Percentiles rank a stretch among this genome's conserved stretches.
Evolutionary conservation across 129 eudicot genomes (phyloP).

Genomic region (Kitagawia praeruptora): DNA sequence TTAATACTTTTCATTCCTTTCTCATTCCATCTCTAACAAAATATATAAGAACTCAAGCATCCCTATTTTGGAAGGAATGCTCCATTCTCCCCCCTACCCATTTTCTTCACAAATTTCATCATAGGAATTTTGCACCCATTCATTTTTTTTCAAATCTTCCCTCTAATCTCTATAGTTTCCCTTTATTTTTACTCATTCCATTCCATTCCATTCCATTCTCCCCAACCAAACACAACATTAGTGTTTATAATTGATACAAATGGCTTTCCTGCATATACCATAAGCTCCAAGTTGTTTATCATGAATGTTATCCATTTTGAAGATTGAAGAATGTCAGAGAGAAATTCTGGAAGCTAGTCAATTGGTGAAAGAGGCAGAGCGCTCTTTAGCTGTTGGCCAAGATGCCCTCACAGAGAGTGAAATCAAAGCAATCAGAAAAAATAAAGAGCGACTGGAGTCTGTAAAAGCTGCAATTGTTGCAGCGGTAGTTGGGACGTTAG

Average conservation of each 20-base stretch:
- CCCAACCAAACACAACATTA: too few relatives aligned
- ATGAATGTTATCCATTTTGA: conserved; percentile 11
- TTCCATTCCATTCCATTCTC: too few relatives aligned
- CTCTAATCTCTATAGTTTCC: too few relatives aligned
- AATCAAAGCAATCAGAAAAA: conserved; percentile 26
- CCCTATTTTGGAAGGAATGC: too few relatives aligned
- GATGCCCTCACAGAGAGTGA: conserved; percentile 26
- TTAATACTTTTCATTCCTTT: too few relatives aligned
- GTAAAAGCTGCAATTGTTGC: conserved; percentile 69
- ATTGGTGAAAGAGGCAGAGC: conserved; percentile 81
- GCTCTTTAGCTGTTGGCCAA: conserved; percentile 21
- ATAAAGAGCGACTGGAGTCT: conserved; percentile 70
- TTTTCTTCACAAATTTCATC: too few relatives aligned
- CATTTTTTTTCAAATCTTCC: too few relatives aligned
- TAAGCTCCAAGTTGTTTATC: background rate
- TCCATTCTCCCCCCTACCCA: too few relatives aligned
- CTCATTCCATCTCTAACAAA: too few relatives aligned
- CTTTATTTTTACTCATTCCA: too few relatives aligned
- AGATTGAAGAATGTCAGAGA: conserved; percentile 94
- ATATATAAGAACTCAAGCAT: too few relatives aligned
- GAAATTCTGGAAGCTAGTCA: conserved; percentile 74
- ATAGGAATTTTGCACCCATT: too few relatives aligned
- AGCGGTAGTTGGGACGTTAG: conserved; percentile 66
- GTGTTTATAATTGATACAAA: conserved; percentile 1
- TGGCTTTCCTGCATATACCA: conserved; percentile 8